Conservation (phyloP, 352 stramenopile genomes). For the Pythium sp. region DNA sequence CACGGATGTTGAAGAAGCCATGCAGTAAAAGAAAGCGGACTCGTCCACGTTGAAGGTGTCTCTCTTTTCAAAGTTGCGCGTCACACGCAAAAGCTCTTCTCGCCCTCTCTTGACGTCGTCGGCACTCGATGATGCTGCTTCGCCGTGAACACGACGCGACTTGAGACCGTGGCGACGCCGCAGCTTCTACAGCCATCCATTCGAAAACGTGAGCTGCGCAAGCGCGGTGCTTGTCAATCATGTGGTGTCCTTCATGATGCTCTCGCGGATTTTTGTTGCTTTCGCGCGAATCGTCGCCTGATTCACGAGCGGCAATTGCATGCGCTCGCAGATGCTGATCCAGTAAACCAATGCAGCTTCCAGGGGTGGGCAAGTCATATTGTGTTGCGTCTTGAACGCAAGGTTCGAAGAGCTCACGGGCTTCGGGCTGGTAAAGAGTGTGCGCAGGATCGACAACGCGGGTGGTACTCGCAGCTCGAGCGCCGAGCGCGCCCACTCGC, state of each 20-base stretch:
- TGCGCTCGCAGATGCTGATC: not conserved
- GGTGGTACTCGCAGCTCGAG: not conserved
- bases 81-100: conserved; percentile 5
- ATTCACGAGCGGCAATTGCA: not conserved
- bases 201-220: too few species aligned
- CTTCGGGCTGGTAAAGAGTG: not conserved
- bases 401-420: not conserved
- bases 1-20: not conserved
- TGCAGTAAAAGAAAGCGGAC: conserved; percentile 7
- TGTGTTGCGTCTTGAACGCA: not conserved
- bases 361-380: not conserved
- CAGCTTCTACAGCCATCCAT: too few species aligned
- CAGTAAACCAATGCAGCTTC: not conserved
- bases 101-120: conserved; percentile 3
- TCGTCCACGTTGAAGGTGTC: conserved; percentile 5
- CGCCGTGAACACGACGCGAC: too few species aligned
- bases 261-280: not conserved
- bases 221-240: too few species aligned
- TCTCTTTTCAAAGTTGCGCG: conserved; percentile 1
- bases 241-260: too few species aligned
- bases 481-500: not conserved
- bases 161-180: too few species aligned
- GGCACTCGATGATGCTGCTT: conserved; percentile 1
- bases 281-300: not conserved
- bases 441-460: not conserved